Conservation (phyloP, 352 stramenopile species). For the Phytopythium aichiense region DNA sequence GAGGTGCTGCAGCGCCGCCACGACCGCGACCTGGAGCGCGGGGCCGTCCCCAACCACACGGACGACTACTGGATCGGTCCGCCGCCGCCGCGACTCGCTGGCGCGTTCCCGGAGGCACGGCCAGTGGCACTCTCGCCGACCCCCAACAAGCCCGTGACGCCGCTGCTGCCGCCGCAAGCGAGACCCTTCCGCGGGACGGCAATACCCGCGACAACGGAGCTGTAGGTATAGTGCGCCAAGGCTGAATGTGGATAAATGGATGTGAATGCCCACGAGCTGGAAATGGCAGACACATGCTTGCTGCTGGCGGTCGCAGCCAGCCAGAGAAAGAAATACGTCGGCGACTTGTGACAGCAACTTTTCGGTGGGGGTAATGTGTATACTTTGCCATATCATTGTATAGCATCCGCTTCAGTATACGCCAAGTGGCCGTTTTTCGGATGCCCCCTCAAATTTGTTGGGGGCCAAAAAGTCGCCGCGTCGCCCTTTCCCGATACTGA, state of each 20-base stretch:
- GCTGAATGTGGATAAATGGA: too few relatives aligned
- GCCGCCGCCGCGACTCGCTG: neutral
- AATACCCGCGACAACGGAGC: neutral
- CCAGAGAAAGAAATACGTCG: neutral
- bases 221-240: neutral
- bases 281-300: neutral
- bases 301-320: neutral
- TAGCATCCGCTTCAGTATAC: neutral
- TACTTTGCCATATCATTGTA: neutral
- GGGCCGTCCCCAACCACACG: constrained; percentile 8
- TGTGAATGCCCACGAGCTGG: too few relatives aligned
- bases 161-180: neutral
- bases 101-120: neutral
- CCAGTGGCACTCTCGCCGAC: neutral
- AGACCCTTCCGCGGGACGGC: neutral
- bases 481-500: neutral
- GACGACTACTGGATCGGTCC: constrained; percentile 21
- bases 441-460: neutral
- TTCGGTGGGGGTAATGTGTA: neutral
- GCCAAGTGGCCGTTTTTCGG: neutral
- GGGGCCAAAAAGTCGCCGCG: neutral
- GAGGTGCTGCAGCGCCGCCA: constrained; percentile 25
- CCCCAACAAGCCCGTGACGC: neutral
- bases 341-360: constrained; percentile 1
- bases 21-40: constrained; percentile 22